Conservation (phyloP, 2,329 filamentous ascomycete genomes). For the Epichloe coenophiala region DNA sequence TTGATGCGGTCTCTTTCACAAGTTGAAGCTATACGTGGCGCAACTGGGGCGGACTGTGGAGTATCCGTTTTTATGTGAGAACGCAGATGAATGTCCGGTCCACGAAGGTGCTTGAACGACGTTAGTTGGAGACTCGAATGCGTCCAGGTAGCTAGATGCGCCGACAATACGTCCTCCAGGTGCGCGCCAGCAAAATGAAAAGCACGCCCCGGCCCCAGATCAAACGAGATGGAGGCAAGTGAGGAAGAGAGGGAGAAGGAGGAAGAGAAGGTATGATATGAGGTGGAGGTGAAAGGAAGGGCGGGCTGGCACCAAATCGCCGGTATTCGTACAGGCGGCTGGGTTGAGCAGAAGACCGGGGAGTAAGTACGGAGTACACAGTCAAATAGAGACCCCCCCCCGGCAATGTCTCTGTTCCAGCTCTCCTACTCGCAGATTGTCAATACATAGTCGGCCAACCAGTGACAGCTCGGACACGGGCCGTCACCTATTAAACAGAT, state of each 20-base stretch:
- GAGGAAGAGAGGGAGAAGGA: background rate
- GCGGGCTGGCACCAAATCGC: slow-evolving; percentile 5
- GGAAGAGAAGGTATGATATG: slow-evolving; percentile 4
- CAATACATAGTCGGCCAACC: background rate
- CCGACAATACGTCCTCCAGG: background rate
- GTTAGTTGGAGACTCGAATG: background rate
- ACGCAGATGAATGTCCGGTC: background rate
- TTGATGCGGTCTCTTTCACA: background rate
- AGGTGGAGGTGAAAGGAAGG: slow-evolving; percentile 1
- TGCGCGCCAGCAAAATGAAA: background rate
- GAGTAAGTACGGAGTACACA: background rate
- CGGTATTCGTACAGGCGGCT: slow-evolving; percentile 7
- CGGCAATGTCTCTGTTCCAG: slow-evolving; percentile 12
- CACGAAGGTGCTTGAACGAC: background rate
- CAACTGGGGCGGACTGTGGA: background rate
- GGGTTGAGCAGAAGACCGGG: slow-evolving; percentile 6
- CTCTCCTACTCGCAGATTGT: slow-evolving; percentile 10
- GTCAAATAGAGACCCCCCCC: slow-evolving; percentile 6
- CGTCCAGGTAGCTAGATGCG: background rate
- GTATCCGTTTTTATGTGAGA: background rate
- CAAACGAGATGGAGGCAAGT: background rate
- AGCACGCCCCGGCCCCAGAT: background rate
- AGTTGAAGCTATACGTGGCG: slow-evolving; percentile 3
- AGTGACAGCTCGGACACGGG: slow-evolving; percentile 1
- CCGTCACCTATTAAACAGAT: background rate